Conservation (phyloP, 495 filamentous ascomycete genomes). For the Extremus antarcticus region DNA sequence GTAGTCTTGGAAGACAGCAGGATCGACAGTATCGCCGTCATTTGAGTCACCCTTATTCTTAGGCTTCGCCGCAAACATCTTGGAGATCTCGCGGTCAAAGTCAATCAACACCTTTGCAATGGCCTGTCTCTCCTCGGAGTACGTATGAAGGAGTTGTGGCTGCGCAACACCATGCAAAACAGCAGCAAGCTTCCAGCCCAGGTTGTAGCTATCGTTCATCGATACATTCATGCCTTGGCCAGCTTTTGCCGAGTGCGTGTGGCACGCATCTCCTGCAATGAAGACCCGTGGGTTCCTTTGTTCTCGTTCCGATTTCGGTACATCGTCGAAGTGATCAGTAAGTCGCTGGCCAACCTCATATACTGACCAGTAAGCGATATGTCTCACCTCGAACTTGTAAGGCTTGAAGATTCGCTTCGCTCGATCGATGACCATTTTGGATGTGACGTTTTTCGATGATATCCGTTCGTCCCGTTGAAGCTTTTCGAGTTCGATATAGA, state of each 20-base stretch:
- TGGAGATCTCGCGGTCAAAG: conserved; percentile 58
- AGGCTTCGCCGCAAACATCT: conserved; percentile 42
- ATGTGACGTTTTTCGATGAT: conserved; percentile 14
- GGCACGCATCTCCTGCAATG: conserved; percentile 49
- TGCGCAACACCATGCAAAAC: conserved; percentile 48
- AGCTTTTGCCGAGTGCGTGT: conserved; percentile 53
- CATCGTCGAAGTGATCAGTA: conserved; percentile 40
- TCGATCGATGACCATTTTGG: conserved; percentile 11
- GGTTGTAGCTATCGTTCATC: conserved; percentile 42
- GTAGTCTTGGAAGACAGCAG: conserved; percentile 39
- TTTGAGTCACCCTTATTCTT: conserved; percentile 5
- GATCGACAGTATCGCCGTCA: conserved; percentile 15
- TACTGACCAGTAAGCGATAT: conserved; percentile 47
- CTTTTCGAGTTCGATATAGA: conserved; percentile 57
- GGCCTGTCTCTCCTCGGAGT: conserved; percentile 55
- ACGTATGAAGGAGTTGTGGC: conserved; percentile 52
- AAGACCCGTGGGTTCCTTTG: conserved; percentile 27
- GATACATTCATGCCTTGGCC: conserved; percentile 42
- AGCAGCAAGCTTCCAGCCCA: conserved; percentile 69
- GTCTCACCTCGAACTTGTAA: conserved; percentile 42
- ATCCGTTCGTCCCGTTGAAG: conserved; percentile 36
- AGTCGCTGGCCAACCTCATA: conserved; percentile 51
- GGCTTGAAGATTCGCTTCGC: conserved; percentile 42
- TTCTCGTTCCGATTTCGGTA: conserved; percentile 5
- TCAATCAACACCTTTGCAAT: conserved; percentile 63